A percentile compares a stretch with the other conserved stretches of the same genome.
These are phyloP conservation scores for Tricholoma saponaceum DNA, from an alignment of 768 basidiomycete species.

Conservation along the genomic window DNA sequence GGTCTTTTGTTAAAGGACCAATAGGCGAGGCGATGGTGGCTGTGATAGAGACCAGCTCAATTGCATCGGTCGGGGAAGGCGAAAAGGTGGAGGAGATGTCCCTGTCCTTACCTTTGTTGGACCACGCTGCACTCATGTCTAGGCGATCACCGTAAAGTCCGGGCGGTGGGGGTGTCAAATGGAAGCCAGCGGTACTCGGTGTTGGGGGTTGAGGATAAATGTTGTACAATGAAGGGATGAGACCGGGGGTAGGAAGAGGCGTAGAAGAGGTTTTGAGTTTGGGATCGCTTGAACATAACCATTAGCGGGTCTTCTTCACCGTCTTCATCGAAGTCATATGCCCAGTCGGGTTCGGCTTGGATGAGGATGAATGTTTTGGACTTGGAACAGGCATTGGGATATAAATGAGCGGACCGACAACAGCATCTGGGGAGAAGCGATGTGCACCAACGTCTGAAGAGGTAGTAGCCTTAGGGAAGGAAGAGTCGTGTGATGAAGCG, in stretches of 20 bases:
- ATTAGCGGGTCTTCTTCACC: conserved; percentile 8
- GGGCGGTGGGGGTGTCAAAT: not conserved
- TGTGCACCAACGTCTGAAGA: conserved; percentile 20
- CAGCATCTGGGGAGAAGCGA: conserved; percentile 7
- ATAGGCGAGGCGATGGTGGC: not conserved
- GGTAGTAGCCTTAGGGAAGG: conserved; percentile 4
- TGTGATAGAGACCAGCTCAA: not conserved
- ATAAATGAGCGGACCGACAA: conserved; percentile 15
- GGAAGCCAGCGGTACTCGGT: conserved; percentile 1
- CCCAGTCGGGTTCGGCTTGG: conserved; percentile 4
- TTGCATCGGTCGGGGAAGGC: not conserved
- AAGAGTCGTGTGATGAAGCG: not conserved
- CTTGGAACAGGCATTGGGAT: conserved; percentile 15
- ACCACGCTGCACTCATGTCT: not conserved
- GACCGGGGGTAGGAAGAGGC: not conserved
- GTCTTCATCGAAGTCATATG: conserved; percentile 12
- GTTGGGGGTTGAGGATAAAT: not conserved
- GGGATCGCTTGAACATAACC: conserved; percentile 11
- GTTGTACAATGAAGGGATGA: not conserved
- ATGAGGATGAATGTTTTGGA: not conserved
- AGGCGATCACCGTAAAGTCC: not conserved
- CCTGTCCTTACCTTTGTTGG: not conserved
- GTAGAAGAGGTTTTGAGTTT: not conserved
- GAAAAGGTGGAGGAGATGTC: not conserved
- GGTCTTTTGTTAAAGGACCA: not conserved